A percentile compares a stretch with the other conserved stretches of the same genome.
phyloP scores from a whole-genome alignment of 305 asterid species.

The Nicotiana rustica region DNA sequence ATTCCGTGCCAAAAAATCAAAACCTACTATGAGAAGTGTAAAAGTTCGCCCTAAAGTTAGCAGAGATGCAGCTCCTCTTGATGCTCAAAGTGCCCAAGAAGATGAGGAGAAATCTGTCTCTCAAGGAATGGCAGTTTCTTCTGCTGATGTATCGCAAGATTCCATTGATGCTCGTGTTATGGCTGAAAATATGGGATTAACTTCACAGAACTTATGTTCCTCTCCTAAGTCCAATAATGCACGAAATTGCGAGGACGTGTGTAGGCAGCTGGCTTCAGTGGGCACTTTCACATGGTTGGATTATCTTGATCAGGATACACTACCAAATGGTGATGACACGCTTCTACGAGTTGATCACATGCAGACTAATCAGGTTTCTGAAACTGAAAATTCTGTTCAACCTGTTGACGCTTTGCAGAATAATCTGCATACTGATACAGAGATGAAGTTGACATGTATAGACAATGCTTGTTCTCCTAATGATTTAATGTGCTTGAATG shows the following conservation, averaged over 20 bases:
- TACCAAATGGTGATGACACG: slow-evolving; percentile 38
- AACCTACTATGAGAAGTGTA: slow-evolving; percentile 65
- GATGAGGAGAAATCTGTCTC: slow-evolving; percentile 44
- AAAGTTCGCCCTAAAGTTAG: slow-evolving; percentile 54
- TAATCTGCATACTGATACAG: slow-evolving; percentile 42
- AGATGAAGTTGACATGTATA: slow-evolving; percentile 37
- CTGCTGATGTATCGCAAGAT: slow-evolving; percentile 50
- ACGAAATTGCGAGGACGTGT: slow-evolving; percentile 40
- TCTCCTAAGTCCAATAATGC: slow-evolving; percentile 40
- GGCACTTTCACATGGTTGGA: slow-evolving; percentile 57
- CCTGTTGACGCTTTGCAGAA: slow-evolving; percentile 39
- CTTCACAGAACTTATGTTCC: slow-evolving; percentile 49
- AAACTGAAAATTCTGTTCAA: slow-evolving; percentile 47
- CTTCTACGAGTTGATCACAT: slow-evolving; percentile 50
- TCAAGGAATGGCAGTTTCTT: slow-evolving; percentile 42
- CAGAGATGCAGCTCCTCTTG: slow-evolving; percentile 45
- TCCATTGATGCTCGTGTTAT: slow-evolving; percentile 44
- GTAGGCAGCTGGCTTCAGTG: slow-evolving; percentile 27
- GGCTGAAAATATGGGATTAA: slow-evolving; percentile 59
- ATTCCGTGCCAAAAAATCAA: slow-evolving; percentile 64
- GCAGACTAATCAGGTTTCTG: slow-evolving; percentile 45
- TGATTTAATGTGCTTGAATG: slow-evolving; percentile 40
- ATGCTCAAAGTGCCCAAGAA: slow-evolving; percentile 48
- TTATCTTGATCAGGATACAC: slow-evolving; percentile 50
- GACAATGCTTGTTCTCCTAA: slow-evolving; percentile 39